phyloP scores from a whole-genome alignment of 768 basidiomycete species.

The Phanerochaete sordida region DNA sequence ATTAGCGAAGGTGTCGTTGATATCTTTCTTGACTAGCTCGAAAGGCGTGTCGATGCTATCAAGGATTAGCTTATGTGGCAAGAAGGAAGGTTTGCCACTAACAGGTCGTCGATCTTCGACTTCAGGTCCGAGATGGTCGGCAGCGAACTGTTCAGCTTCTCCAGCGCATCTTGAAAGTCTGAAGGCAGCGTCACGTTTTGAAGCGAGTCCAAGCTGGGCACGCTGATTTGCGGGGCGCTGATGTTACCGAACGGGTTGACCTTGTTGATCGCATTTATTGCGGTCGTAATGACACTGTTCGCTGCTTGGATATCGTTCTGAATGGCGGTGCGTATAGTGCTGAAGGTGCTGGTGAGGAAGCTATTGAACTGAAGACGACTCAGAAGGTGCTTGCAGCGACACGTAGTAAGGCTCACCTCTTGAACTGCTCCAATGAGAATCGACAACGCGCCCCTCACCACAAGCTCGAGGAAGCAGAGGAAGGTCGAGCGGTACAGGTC shows the following conservation, averaged over 20 bases:
- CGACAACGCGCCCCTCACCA: constrained; percentile 75
- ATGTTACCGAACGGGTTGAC: constrained; percentile 72
- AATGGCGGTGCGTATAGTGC: constrained; percentile 61
- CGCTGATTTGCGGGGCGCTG: constrained; percentile 63
- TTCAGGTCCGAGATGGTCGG: constrained; percentile 79
- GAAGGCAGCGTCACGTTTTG: constrained; percentile 79
- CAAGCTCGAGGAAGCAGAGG: constrained; percentile 90
- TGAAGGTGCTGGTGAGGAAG: constrained; percentile 59
- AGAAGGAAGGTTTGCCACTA: too few species aligned
- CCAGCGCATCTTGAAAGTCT: constrained; percentile 68
- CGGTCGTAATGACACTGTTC: constrained; percentile 63
- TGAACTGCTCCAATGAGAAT: constrained; percentile 81
- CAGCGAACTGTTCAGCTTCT: constrained; percentile 74
- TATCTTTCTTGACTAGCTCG: constrained; percentile 81
- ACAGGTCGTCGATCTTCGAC: constrained; percentile 64
- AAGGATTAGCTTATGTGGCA: too few species aligned
- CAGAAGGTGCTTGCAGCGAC: neutral
- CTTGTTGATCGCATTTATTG: constrained; percentile 69
- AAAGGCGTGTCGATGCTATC: constrained; percentile 81
- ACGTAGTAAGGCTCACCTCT: constrained; percentile 50
- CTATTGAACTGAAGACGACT: constrained; percentile 56
- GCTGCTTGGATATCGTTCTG: constrained; percentile 65
- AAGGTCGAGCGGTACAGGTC: constrained; percentile 91
- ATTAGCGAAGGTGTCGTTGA: constrained; percentile 81
- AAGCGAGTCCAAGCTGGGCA: constrained; percentile 72